Evolutionary conservation across 139 green algal species (phyloP).

Genomic region (Chlamydomonas asymmetrica): DNA sequence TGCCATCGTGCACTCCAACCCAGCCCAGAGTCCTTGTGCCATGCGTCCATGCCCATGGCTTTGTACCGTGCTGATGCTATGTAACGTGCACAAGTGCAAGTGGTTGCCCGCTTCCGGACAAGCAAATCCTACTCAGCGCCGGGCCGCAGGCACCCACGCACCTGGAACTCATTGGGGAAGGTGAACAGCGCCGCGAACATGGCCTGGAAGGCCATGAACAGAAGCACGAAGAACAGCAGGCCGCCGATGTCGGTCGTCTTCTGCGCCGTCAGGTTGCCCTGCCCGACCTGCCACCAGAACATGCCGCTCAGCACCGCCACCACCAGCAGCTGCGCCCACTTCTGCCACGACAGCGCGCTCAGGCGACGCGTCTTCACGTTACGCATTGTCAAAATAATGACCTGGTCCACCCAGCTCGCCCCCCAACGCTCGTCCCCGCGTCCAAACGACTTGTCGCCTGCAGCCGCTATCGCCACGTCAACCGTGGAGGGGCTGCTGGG

Average conservation of each 20-base stretch:
- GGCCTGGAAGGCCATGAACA: conserved; percentile 57
- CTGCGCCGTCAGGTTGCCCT: not conserved
- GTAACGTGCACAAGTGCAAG: not conserved
- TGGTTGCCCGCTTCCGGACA: not conserved
- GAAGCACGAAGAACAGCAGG: conserved; percentile 64
- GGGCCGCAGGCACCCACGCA: conserved; percentile 16
- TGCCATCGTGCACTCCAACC: too few relatives aligned
- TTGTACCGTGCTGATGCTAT: too few relatives aligned
- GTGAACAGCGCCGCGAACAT: conserved; percentile 57
- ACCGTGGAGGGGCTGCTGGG: too few relatives aligned
- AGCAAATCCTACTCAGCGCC: not conserved
- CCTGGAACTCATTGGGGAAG: conserved; percentile 54
- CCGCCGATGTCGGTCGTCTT: conserved; percentile 43
- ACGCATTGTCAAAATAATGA: conserved; percentile 53
- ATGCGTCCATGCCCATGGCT: too few relatives aligned
- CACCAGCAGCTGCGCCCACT: conserved; percentile 16
- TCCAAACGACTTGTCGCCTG: too few relatives aligned
- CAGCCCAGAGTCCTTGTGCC: too few relatives aligned
- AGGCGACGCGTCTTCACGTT: conserved; percentile 67
- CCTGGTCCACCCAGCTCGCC: conserved; percentile 29
- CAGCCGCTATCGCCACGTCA: too few relatives aligned
- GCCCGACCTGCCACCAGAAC: conserved; percentile 50
- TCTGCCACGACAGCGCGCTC: conserved; percentile 47
- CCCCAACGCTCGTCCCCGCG: conserved; percentile 34
- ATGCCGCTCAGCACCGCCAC: conserved; percentile 33